Evolutionary conservation across 2,329 filamentous ascomycete species (phyloP), one percentile per base, ranked within the genome.

Genomic region (Ophiocordyceps camponoti-saundersi): DNA sequence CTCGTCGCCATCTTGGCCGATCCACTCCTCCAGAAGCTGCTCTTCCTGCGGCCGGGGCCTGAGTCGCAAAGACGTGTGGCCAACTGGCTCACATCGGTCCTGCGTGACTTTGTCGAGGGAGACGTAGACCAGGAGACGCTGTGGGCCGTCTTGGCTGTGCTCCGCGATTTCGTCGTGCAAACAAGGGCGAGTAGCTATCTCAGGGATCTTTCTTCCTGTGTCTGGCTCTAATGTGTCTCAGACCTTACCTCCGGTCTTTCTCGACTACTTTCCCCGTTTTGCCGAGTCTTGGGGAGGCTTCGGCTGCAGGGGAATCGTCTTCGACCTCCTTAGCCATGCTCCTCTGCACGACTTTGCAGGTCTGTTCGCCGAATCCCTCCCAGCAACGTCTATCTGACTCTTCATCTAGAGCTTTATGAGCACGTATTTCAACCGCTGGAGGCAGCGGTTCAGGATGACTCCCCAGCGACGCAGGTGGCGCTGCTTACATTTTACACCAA

Each of bases 1-100:
- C 69, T 93, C 2, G 78, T 88, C 40, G 84, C 87, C 6, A 78
- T 85, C 4, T 66, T 93, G 15, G 76, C 75, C 2, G 84, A 93
- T 56, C 82, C 82, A 3, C 67, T 93, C 29, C 72, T 90, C 1
- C 85, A 90, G 59, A 92, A 90, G 57, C 68, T 90, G 22, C 65
- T 86, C 32, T 65, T 84, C n/a, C 64, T 85, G 29, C 72, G 75
- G 45, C 74, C 80, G 2, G 71, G 75, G 34, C 63, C 66, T 16
- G 66, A 70, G 44, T 69, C 68, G 13, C 62, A 68, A 26, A 64
- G 65, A 45, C 68, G 79, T n/a, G 67, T 79, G 42, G 66, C 71
- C 42, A 72, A 73, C 53, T 82, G 79, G 79, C 57, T 82, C 41
- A 59, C 65, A 44, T 71, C 76, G 2, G 71, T 70, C 44, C 64